Evolutionary conservation across 164 flowering plant genomes (phyloP).

Genomic region (Kalanchoe fedtschenkoi): DNA sequence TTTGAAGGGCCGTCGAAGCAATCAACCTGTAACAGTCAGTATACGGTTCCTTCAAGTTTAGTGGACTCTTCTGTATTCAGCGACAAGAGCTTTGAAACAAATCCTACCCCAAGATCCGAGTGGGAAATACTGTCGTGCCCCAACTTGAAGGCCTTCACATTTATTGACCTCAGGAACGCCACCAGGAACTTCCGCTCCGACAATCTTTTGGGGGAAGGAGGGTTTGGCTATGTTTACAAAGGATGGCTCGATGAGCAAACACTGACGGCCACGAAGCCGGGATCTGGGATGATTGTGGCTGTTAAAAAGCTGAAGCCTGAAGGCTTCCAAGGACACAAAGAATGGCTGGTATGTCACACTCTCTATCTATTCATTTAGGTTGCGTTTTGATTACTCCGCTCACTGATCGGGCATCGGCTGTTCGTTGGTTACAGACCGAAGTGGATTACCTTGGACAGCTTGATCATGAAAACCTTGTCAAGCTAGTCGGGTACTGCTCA

Average conservation of each 20-base stretch:
- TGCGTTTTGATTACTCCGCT: not conserved
- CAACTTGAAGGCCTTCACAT: slow-evolving; percentile 3
- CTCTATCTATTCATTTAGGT: slow-evolving; percentile 19
- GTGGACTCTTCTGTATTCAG: not conserved
- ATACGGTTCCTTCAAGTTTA: slow-evolving; percentile 1
- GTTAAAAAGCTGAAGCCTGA: slow-evolving; percentile 6
- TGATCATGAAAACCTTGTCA: slow-evolving; percentile 81
- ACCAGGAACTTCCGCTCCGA: slow-evolving; percentile 3
- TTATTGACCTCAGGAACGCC: slow-evolving; percentile 1
- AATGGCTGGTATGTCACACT: slow-evolving; percentile 10
- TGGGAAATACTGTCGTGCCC: slow-evolving; percentile 1
- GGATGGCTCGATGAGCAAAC: slow-evolving; percentile 8
- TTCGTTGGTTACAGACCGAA: slow-evolving; percentile 43
- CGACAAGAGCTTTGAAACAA: slow-evolving; percentile 9
- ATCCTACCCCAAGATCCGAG: slow-evolving; percentile 2
- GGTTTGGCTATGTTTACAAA: slow-evolving; percentile 7
- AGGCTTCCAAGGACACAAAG: slow-evolving; percentile 5
- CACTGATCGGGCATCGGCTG: not conserved
- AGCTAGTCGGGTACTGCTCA: slow-evolving; percentile 76
- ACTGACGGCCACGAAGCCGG: slow-evolving; percentile 3
- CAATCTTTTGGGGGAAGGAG: slow-evolving; percentile 7
- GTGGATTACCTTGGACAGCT: slow-evolving; percentile 80
- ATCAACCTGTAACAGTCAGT: not conserved
- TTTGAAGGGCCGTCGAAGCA: not conserved
- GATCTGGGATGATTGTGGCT: slow-evolving; percentile 5